Conservation (phyloP, 225 moss, liverwort and hornwort genomes). For the Polytrichum commune region DNA sequence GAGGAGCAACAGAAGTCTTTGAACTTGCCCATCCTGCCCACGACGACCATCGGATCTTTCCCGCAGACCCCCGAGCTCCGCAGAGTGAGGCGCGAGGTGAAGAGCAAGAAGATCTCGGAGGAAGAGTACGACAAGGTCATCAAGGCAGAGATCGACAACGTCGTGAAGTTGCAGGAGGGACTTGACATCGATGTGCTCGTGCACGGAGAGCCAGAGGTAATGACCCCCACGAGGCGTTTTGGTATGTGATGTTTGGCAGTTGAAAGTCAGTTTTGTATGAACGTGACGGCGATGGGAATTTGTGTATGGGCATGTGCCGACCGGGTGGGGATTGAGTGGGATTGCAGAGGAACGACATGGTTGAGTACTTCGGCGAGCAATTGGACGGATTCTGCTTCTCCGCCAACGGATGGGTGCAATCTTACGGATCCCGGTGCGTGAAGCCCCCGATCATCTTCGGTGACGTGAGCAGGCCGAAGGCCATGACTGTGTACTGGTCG, state of each 20-base stretch:
- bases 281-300: no score
- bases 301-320: no score
- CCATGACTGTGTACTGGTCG: slow-evolving; percentile 73
- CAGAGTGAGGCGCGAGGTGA: slow-evolving; percentile 57
- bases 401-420: slow-evolving; percentile 68
- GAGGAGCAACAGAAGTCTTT: slow-evolving; percentile 64
- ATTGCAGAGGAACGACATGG: slow-evolving; percentile 68
- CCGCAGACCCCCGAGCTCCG: slow-evolving; percentile 66
- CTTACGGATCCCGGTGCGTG: slow-evolving; percentile 72
- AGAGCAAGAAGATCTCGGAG: slow-evolving; percentile 71
- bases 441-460: slow-evolving; percentile 77
- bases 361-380: slow-evolving; percentile 75
- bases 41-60: slow-evolving; percentile 70
- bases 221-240: no score
- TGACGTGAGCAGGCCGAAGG: slow-evolving; percentile 68
- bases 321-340: not conserved
- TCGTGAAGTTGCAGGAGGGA: slow-evolving; percentile 63
- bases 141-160: slow-evolving; percentile 46
- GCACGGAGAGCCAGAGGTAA: slow-evolving; percentile 69
- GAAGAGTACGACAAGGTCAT: slow-evolving; percentile 66
- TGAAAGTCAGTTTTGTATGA: no score
- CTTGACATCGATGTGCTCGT: slow-evolving; percentile 69
- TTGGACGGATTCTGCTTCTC: slow-evolving; percentile 62
- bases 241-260: no score
- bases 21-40: slow-evolving; percentile 58